phyloP scores from a whole-genome alignment of 1,139 yeast genomes.

The Debaryomyces nepalensis region DNA sequence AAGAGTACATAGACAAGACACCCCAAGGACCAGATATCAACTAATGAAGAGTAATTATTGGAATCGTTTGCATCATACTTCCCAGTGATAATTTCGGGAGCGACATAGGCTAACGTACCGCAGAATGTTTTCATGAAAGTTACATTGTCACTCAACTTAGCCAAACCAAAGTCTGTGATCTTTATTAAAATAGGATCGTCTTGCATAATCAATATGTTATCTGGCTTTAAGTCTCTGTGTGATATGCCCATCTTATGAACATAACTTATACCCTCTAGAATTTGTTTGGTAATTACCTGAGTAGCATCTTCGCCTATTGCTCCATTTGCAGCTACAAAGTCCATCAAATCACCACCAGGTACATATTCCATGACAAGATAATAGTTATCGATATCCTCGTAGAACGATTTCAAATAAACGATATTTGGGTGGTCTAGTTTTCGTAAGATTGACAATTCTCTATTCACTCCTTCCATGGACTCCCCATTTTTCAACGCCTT shows the following conservation, averaged over 20 bases:
- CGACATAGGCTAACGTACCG: slow-evolving; percentile 88
- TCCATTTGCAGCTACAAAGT: slow-evolving; percentile 89
- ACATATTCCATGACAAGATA: slow-evolving; percentile 94
- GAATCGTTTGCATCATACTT: slow-evolving; percentile 48
- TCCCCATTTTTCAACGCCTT: slow-evolving; percentile 75
- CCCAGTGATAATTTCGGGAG: slow-evolving; percentile 91
- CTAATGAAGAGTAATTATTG: slow-evolving; percentile 75
- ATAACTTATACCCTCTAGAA: slow-evolving; percentile 80
- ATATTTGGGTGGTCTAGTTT: slow-evolving; percentile 83
- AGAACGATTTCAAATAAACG: slow-evolving; percentile 79
- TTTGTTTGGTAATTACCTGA: slow-evolving; percentile 81
- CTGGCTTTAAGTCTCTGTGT: slow-evolving; percentile 92
- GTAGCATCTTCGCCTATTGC: slow-evolving; percentile 90
- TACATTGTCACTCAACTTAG: slow-evolving; percentile 77
- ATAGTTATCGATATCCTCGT: slow-evolving; percentile 79
- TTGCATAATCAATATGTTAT: slow-evolving; percentile 85
- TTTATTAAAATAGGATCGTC: slow-evolving; percentile 90
- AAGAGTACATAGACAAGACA: slow-evolving; percentile 87
- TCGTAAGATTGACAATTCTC: slow-evolving; percentile 82
- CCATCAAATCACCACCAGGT: slow-evolving; percentile 98
- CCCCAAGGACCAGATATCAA: slow-evolving; percentile 92
- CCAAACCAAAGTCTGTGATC: slow-evolving; percentile 91
- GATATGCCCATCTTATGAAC: slow-evolving; percentile 90
- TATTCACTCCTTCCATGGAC: slow-evolving; percentile 66
- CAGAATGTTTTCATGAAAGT: slow-evolving; percentile 87